Evolutionary conservation across 805 yeast species (phyloP).

Genomic region (Zygosaccharomyces siamensis): DNA sequence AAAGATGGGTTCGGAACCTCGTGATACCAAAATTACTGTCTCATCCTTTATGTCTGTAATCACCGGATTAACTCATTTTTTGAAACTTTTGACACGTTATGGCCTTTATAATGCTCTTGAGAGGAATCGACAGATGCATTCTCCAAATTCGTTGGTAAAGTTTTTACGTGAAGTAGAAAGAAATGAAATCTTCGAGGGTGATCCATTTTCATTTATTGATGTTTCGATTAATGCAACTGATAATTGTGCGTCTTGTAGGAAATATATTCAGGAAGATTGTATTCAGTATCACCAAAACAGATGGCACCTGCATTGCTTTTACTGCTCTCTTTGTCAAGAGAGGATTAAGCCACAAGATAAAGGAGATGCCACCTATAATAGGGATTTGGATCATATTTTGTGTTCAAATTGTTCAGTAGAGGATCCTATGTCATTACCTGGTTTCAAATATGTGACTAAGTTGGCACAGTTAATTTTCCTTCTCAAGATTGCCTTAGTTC

Average conservation of each 20-base stretch:
- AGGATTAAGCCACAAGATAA: slow-evolving; percentile 37
- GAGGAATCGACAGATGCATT: slow-evolving; percentile 51
- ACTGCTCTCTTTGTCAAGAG: slow-evolving; percentile 56
- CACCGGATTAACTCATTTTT: slow-evolving; percentile 87
- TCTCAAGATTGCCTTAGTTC: slow-evolving; percentile 74
- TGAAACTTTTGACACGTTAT: slow-evolving; percentile 75
- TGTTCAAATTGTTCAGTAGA: slow-evolving; percentile 61
- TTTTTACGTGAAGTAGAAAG: slow-evolving; percentile 52
- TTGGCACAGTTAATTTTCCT: slow-evolving; percentile 71
- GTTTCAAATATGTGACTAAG: slow-evolving; percentile 60
- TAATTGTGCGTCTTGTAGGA: slow-evolving; percentile 63
- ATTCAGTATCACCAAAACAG: slow-evolving; percentile 53
- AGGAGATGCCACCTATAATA: slow-evolving; percentile 46
- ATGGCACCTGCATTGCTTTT: slow-evolving; percentile 79
- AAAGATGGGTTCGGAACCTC: slow-evolving; percentile 43
- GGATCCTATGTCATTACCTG: slow-evolving; percentile 46
- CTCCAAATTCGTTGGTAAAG: slow-evolving; percentile 56
- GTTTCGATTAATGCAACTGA: slow-evolving; percentile 66
- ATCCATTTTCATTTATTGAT: slow-evolving; percentile 39
- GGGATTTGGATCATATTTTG: slow-evolving; percentile 36
- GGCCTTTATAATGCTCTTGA: slow-evolving; percentile 77
- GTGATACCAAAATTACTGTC: slow-evolving; percentile 32
- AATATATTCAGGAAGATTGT: slow-evolving; percentile 84
- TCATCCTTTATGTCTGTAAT: slow-evolving; percentile 74
- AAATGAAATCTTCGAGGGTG: slow-evolving; percentile 38